A percentile compares a stretch with the other conserved stretches of the same genome.
These are phyloP conservation scores for Datura wrightii DNA, from an alignment of 257 asterid species.

Conservation along the genomic window DNA sequence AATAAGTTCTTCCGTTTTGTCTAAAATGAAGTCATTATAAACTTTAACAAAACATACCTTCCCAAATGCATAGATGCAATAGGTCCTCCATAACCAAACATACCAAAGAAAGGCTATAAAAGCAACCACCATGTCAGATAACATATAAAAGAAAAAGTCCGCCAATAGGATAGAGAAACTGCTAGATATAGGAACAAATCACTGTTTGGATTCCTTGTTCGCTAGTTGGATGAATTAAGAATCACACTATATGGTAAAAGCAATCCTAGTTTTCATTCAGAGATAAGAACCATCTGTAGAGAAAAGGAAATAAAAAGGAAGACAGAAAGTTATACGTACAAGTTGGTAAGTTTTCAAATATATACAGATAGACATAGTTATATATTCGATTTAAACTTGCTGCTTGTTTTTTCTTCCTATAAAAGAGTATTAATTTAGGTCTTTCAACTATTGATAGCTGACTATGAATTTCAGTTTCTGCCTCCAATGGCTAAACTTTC, in stretches of 20 bases:
- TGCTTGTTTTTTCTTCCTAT: background rate
- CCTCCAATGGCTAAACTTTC: background rate
- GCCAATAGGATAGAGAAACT: background rate
- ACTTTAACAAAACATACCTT: constrained; percentile 51
- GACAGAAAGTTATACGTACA: background rate
- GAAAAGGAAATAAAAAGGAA: background rate
- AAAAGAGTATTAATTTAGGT: background rate
- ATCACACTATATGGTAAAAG: constrained; percentile 16
- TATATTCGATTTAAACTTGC: background rate
- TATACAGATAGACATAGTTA: background rate
- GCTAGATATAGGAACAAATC: background rate
- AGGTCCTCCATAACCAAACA: constrained; percentile 87
- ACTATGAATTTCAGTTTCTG: background rate
- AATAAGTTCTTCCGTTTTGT: background rate
- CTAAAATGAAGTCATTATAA: constrained; percentile 28
- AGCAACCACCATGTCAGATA: background rate
- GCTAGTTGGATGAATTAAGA: background rate
- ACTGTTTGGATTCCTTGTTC: background rate
- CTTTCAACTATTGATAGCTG: constrained; percentile 18
- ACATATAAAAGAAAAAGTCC: background rate
- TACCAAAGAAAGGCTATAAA: constrained; percentile 84
- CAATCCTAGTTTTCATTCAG: background rate
- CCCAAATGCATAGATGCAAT: constrained; percentile 83
- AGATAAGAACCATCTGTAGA: background rate
- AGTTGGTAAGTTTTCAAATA: background rate